Base-by-base conservation (phyloP, 2,329 filamentous ascomycete species). In the Pseudonectria foliicola region DNA sequence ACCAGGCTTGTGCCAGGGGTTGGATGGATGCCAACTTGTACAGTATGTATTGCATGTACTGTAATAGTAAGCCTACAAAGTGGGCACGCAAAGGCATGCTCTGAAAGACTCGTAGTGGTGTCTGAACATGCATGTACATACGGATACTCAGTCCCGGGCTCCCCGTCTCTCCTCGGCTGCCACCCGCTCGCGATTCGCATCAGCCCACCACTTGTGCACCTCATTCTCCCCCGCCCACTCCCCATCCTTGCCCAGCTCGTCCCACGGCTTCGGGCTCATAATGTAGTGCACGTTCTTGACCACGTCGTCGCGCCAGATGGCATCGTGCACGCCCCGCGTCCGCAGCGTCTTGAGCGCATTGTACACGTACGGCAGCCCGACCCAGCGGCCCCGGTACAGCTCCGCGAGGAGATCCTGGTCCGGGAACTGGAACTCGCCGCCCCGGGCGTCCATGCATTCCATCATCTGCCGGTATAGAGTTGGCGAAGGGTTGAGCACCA, bases 281-380 rank as follows among this genome's bases (percentile, higher is more conserved):
- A 78, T 75, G 45, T 73, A 77, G 51, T 78, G 73, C 10, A 78
- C 52, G 46, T 75, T 75, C 61, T 73, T 75, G 30, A 77, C 70
- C 30, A 58, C 49, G 13, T 67, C 68, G 48, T 78, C 73, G 12
- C 62, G 54, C 74, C 74, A 78, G 39, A 77, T 71, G 37, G 57
- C 49, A 18, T 56, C 56, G 48, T 78, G 74, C 26, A 75, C 71
- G 13, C 59, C 63, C 8, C 59, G 48, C 59, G 64, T 64, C 16
- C 70, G 58, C 61, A 78, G 43, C 25, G 73, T 75, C 65, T 77
- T 77, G 39, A 78, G 63, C 11, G 71, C 74, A 44, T 78, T 78
- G 53, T 77, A 77, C 10, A 68, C 58, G 46, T 77, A 78, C 2
- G 73, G 71, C 46, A 78, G 59, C 7, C 68, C 53, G 10, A 71